Evolutionary conservation across 2,329 filamentous ascomycete species (phyloP).

Genomic region (Rugonectria rugulosa): DNA sequence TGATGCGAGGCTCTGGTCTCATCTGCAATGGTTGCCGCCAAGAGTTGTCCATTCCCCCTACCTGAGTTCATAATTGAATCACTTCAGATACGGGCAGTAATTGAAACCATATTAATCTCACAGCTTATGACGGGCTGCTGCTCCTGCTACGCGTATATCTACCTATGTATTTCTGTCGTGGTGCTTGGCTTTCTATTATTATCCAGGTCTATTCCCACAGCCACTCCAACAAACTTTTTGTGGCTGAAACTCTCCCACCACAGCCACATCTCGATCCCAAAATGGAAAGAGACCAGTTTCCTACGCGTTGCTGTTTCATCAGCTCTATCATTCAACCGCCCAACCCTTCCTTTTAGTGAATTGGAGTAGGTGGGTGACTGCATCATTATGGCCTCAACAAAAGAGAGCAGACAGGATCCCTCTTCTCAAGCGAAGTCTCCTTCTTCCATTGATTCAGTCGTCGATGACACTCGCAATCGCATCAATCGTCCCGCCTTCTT

Average conservation of each 20-base stretch:
- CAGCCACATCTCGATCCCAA: constrained; percentile 12
- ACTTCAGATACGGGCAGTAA: too few relatives aligned
- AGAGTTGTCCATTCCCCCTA: too few relatives aligned
- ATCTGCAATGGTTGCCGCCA: too few relatives aligned
- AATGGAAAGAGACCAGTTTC: constrained; percentile 25
- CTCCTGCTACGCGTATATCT: too few relatives aligned
- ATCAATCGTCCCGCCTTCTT: constrained; percentile 41
- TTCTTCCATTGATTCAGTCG: constrained; percentile 3
- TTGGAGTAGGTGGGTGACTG: background rate
- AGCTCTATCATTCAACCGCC: background rate
- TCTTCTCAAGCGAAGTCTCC: background rate
- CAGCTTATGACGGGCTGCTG: too few relatives aligned
- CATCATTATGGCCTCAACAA: constrained; percentile 25
- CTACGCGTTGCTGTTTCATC: background rate
- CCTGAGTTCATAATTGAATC: too few relatives aligned
- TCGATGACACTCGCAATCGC: constrained; percentile 31
- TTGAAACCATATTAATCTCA: too few relatives aligned
- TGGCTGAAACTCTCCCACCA: constrained; percentile 5
- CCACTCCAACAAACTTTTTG: too few relatives aligned
- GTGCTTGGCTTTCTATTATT: too few relatives aligned
- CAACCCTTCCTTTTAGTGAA: background rate
- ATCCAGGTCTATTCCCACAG: too few relatives aligned
- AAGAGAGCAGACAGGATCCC: background rate
- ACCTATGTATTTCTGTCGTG: too few relatives aligned
- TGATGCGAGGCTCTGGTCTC: constrained; percentile 3